These are phyloP conservation scores for Trichoderma sp. DNA, from an alignment of 2,329 filamentous ascomycete species.

Conservation along the genomic window DNA sequence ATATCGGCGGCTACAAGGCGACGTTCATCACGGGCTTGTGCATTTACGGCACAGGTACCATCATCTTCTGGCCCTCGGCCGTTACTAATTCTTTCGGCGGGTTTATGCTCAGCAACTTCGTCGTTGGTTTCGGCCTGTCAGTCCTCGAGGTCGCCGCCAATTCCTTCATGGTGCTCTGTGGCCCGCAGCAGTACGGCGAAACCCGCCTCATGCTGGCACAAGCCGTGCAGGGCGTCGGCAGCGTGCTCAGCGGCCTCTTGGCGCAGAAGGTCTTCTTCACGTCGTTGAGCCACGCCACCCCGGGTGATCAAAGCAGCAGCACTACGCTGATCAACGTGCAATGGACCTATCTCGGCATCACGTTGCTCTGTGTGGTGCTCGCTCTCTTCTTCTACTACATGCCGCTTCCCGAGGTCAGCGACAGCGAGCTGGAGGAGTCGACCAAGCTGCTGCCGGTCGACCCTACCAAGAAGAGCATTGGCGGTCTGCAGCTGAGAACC, in stretches of 20 bases:
- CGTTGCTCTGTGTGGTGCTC: constrained; percentile 70
- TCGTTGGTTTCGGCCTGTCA: constrained; percentile 75
- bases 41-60: constrained; percentile 75
- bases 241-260: constrained; percentile 70
- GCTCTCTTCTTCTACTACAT: constrained; percentile 71
- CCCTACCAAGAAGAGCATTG: constrained; percentile 51
- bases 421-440: constrained; percentile 55
- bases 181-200: constrained; percentile 71
- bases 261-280: constrained; percentile 76
- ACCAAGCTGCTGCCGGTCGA: constrained; percentile 54
- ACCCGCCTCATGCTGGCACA: constrained; percentile 75
- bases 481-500: constrained; percentile 57
- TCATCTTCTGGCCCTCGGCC: constrained; percentile 84
- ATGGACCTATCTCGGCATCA: constrained; percentile 84
- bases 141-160: constrained; percentile 82
- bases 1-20: constrained; percentile 70
- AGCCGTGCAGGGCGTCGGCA: constrained; percentile 74
- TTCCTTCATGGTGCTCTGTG: constrained; percentile 71
- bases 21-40: constrained; percentile 77
- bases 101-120: constrained; percentile 73
- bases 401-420: constrained; percentile 63
- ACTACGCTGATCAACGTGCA: constrained; percentile 71
- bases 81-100: constrained; percentile 74
- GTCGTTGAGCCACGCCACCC: constrained; percentile 48
- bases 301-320: constrained; percentile 36